phyloP scores from a whole-genome alignment of 345 rosid species.

The Camelina hispida region DNA sequence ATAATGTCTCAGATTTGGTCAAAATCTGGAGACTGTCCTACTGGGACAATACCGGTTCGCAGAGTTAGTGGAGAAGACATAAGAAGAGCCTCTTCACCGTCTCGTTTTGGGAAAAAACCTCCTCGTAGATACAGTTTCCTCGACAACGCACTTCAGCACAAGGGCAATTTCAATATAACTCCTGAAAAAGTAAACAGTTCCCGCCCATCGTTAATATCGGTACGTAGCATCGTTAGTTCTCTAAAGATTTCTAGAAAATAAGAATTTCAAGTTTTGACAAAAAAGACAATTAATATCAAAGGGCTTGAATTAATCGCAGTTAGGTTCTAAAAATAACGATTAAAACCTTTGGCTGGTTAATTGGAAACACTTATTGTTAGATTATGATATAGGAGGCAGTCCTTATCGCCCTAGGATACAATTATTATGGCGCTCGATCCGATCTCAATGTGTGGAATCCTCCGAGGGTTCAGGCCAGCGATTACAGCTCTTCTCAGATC shows the following conservation, averaged over 20 bases:
- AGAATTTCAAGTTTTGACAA: too few species aligned
- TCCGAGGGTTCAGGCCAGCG: slow-evolving; percentile 33
- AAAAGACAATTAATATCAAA: too few species aligned
- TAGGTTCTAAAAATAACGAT: too few species aligned
- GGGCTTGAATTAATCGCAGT: too few species aligned
- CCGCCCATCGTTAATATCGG: slow-evolving; percentile 39
- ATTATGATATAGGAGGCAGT: slow-evolving; percentile 46
- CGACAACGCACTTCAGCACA: slow-evolving; percentile 19
- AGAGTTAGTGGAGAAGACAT: slow-evolving; percentile 48
- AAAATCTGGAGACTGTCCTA: slow-evolving; percentile 53
- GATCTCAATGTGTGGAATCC: slow-evolving; percentile 69
- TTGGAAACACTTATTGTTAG: not conserved
- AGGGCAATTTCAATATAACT: not conserved
- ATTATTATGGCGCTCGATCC: slow-evolving; percentile 49
- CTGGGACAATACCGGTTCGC: slow-evolving; percentile 58
- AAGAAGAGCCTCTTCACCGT: slow-evolving; percentile 44
- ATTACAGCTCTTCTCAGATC: slow-evolving; percentile 50
- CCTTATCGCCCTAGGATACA: slow-evolving; percentile 43
- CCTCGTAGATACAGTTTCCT: slow-evolving; percentile 22
- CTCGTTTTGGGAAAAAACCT: slow-evolving; percentile 44
- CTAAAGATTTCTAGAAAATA: too few species aligned
- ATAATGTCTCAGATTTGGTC: slow-evolving; percentile 50
- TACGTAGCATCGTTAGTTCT: slow-evolving; percentile 18
- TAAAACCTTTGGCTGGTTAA: too few species aligned
- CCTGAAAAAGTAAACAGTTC: not conserved